These are phyloP conservation scores for Pseudogymnoascus pannorum DNA, from an alignment of 2,329 filamentous ascomycete genomes.

Conservation along the genomic window DNA sequence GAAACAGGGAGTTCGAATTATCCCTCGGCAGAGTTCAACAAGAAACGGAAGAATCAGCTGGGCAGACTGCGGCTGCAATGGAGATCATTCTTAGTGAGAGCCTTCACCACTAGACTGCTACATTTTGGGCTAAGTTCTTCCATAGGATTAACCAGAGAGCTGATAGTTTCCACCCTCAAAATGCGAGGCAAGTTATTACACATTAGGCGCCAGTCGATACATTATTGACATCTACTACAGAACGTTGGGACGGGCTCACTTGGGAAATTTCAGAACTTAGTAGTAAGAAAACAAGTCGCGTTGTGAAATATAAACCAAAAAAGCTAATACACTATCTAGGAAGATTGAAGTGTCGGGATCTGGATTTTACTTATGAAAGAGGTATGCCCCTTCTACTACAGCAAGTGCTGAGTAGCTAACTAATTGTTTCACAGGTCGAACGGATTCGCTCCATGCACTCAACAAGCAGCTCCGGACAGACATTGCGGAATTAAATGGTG, in stretches of 20 bases:
- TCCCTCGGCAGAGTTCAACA: not conserved
- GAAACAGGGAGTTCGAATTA: not conserved
- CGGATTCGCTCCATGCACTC: not conserved
- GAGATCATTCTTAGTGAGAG: not conserved
- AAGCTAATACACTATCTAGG: not conserved
- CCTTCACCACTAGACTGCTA: not conserved
- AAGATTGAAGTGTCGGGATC: not conserved
- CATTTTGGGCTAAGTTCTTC: not conserved
- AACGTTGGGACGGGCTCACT: no score
- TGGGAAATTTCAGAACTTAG: not conserved
- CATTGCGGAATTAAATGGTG: not conserved
- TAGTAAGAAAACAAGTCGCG: not conserved
- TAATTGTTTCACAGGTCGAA: not conserved
- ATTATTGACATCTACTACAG: not conserved
- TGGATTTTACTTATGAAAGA: not conserved
- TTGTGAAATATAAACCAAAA: not conserved
- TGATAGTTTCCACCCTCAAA: not conserved
- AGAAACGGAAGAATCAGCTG: not conserved
- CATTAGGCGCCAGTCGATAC: no score
- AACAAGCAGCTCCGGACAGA: not conserved
- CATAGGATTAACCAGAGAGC: not conserved
- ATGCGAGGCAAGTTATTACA: not conserved
- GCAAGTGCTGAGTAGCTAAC: not conserved
- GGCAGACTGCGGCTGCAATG: not conserved
- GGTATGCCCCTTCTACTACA: no score